Evolutionary conservation across 345 rosid genomes (phyloP).

Genomic region (Pugionium cornutum): DNA sequence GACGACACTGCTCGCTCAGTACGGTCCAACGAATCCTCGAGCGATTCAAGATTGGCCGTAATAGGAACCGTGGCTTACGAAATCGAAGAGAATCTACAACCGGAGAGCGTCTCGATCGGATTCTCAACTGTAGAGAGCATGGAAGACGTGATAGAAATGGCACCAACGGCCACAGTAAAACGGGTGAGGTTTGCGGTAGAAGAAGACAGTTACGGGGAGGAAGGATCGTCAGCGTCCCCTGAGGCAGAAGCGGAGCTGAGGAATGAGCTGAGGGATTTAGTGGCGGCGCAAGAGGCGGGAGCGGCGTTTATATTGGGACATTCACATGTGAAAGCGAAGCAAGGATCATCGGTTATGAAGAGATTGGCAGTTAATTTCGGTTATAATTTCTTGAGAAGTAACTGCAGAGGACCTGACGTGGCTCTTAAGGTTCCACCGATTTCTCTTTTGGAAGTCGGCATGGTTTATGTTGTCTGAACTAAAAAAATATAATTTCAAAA

Average conservation of each 20-base stretch:
- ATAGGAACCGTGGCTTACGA: constrained; percentile 72
- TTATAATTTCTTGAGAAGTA: constrained; percentile 83
- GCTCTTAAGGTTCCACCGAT: constrained; percentile 89
- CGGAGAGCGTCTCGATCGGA: constrained; percentile 70
- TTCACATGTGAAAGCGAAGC: constrained; percentile 90
- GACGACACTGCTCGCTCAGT: constrained; percentile 39
- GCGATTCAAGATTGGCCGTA: constrained; percentile 71
- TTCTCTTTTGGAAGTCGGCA: constrained; percentile 90
- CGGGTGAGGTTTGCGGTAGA: constrained; percentile 75
- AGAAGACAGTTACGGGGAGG: constrained; percentile 46
- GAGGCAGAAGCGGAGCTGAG: constrained; percentile 39
- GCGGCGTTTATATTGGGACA: constrained; percentile 91
- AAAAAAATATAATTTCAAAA: neutral
- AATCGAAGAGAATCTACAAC: constrained; percentile 60
- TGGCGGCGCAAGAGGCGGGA: constrained; percentile 76
- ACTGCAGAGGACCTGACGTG: constrained; percentile 89
- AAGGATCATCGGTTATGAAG: constrained; percentile 83
- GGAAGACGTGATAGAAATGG: constrained; percentile 73
- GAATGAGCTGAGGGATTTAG: constrained; percentile 72
- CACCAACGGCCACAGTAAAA: constrained; percentile 37
- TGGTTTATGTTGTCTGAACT: constrained; percentile 79
- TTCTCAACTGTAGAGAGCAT: constrained; percentile 67
- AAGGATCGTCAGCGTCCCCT: constrained; percentile 20
- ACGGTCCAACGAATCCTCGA: constrained; percentile 56
- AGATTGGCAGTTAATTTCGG: constrained; percentile 75